Evolutionary conservation across 2,329 filamentous ascomycete genomes (phyloP).

Genomic region (Fusarium annulatum): DNA sequence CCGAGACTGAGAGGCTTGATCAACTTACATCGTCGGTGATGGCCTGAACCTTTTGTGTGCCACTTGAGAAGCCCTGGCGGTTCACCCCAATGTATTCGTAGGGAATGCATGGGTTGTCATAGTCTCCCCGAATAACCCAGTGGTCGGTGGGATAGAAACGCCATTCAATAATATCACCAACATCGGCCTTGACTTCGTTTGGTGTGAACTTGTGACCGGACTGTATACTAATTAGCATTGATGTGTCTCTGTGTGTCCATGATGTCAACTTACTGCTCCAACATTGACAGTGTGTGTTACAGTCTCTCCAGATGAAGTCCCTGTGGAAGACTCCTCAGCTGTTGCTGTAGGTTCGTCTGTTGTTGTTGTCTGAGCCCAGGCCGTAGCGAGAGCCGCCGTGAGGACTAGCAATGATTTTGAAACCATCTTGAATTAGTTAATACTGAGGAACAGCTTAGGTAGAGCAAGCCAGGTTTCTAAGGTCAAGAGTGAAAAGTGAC

Average conservation of each 20-base stretch:
- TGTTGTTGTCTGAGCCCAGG: conserved; percentile 34
- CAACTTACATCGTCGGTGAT: conserved; percentile 58
- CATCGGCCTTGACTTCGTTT: conserved; percentile 44
- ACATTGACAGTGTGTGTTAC: conserved; percentile 43
- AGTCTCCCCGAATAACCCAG: conserved; percentile 71
- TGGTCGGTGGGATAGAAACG: conserved; percentile 72
- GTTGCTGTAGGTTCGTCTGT: conserved; percentile 30
- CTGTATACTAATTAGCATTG: conserved; percentile 25
- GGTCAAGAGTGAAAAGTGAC: conserved; percentile 1
- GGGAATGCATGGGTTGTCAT: conserved; percentile 70
- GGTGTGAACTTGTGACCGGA: conserved; percentile 49
- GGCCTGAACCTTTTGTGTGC: conserved; percentile 58
- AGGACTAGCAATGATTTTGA: conserved; percentile 31
- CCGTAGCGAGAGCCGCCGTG: conserved; percentile 18
- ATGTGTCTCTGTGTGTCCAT: background rate
- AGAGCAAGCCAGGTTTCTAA: conserved; percentile 19
- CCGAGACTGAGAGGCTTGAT: background rate
- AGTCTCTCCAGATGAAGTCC: conserved; percentile 29
- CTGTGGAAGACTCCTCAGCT: conserved; percentile 19
- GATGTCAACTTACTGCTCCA: conserved; percentile 36
- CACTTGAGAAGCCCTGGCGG: conserved; percentile 65
- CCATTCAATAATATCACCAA: conserved; percentile 66
- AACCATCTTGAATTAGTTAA: conserved; percentile 31
- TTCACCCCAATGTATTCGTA: conserved; percentile 64
- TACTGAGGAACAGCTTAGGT: conserved; percentile 15